phyloP scores from a whole-genome alignment of 2,329 filamentous ascomycete genomes.

The Penicillium sp. region DNA sequence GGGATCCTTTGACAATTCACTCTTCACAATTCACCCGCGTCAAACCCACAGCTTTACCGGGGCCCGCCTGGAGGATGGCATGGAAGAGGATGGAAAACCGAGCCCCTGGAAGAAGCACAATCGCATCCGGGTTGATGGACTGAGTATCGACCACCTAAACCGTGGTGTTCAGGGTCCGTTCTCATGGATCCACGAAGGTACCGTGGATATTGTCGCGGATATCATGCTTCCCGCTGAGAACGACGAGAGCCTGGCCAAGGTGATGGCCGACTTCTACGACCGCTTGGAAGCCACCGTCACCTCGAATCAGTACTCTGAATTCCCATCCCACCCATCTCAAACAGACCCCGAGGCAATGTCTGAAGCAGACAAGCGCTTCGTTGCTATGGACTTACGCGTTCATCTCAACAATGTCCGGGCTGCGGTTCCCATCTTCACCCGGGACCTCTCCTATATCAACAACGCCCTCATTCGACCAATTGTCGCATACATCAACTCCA shows the following conservation, averaged over 20 bases:
- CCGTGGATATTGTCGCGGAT: conserved; percentile 94
- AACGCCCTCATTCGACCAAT: conserved; percentile 94
- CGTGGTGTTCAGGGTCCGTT: conserved; percentile 90
- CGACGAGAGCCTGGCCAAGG: conserved; percentile 86
- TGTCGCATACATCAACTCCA: conserved; percentile 96
- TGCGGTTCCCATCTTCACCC: conserved; percentile 87
- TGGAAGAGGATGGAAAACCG: conserved; percentile 63
- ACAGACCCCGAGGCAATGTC: conserved; percentile 29
- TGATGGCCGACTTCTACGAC: conserved; percentile 97
- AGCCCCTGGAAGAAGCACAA: conserved; percentile 95
- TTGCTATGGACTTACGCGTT: conserved; percentile 93
- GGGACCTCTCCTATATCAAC: conserved; percentile 91
- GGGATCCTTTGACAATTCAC: conserved; percentile 88
- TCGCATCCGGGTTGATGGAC: conserved; percentile 84
- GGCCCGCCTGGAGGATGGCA: conserved; percentile 57
- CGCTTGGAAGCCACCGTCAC: conserved; percentile 90
- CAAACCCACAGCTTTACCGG: conserved; percentile 81
- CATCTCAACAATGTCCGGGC: conserved; percentile 95
- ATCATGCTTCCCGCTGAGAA: conserved; percentile 90
- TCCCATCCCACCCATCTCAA: conserved; percentile 17
- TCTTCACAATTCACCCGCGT: conserved; percentile 95
- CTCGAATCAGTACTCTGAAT: conserved; percentile 62
- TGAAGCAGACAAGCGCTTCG: conserved; percentile 66
- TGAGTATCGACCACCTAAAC: conserved; percentile 96
- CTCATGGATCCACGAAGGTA: conserved; percentile 96